These are phyloP conservation scores for Pleurotus platypus DNA, from an alignment of 768 basidiomycete species.

Conservation along the genomic window DNA sequence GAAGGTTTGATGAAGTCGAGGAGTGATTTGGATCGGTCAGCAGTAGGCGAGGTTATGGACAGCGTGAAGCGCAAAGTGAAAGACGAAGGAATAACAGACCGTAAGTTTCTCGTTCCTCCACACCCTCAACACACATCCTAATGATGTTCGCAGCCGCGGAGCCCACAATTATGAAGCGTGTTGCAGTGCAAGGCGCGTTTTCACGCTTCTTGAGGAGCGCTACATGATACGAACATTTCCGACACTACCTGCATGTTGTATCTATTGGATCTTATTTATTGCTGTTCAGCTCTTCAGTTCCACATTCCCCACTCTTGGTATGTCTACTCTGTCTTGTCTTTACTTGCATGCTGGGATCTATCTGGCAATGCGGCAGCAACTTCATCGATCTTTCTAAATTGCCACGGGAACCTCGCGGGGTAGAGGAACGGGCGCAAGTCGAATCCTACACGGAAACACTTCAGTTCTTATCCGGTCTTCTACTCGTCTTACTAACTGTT, in stretches of 20 bases:
- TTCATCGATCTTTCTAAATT: conserved; percentile 93
- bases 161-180: conserved; percentile 90
- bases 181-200: conserved; percentile 70
- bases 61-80: conserved; percentile 89
- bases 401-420: conserved; percentile 92
- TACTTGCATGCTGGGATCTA: conserved; percentile 43
- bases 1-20: conserved; percentile 88
- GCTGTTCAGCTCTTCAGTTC: conserved; percentile 8
- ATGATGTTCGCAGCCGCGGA: conserved; percentile 53
- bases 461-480: neutral
- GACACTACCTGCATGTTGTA: conserved; percentile 12
- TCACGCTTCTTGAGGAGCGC: conserved; percentile 64
- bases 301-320: neutral
- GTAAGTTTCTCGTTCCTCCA: conserved; percentile 42
- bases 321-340: conserved; percentile 44
- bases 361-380: conserved; percentile 76
- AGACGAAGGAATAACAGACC: conserved; percentile 80
- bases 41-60: conserved; percentile 89
- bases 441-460: conserved; percentile 55
- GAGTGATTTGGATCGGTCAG: conserved; percentile 87
- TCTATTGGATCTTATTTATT: conserved; percentile 14
- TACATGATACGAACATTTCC: conserved; percentile 23
- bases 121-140: conserved; percentile 5
- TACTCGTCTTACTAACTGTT: conserved; percentile 60
- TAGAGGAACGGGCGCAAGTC: conserved; percentile 97